Percentiles rank a stretch among this genome's conserved stretches.
These are phyloP conservation scores for Thielaviopsis punctulata DNA, from an alignment of 2,329 filamentous ascomycete species.

Conservation along the genomic window DNA sequence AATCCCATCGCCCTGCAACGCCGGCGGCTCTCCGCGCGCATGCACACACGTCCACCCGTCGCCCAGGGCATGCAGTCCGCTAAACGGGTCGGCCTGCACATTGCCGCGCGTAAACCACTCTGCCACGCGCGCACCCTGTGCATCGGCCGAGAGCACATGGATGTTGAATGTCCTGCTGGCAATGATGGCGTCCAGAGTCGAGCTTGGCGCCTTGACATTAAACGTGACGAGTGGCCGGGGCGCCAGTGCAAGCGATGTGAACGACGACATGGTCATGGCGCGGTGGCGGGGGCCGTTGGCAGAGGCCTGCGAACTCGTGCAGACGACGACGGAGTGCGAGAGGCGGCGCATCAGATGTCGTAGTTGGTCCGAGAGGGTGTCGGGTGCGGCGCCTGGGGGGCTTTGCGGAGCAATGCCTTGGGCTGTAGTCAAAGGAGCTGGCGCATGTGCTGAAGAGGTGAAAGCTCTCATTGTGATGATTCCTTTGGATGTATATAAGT, in stretches of 20 bases:
- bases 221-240: conserved; percentile 32
- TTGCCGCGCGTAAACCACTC: conserved; percentile 36
- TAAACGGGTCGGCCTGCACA: conserved; percentile 22
- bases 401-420: background rate
- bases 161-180: conserved; percentile 32
- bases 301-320: conserved; percentile 26
- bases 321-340: conserved; percentile 37
- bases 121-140: conserved; percentile 30
- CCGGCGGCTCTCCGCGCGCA: conserved; percentile 19
- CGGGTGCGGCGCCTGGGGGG: background rate
- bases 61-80: conserved; percentile 18
- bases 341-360: conserved; percentile 37
- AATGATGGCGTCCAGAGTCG: conserved; percentile 34
- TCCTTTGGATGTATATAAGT: too few species aligned
- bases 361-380: conserved; percentile 26
- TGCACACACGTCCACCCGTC: conserved; percentile 8
- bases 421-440: background rate
- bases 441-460: background rate
- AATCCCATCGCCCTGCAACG: conserved; percentile 34
- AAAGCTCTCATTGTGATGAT: too few species aligned
- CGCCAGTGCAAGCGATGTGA: conserved; percentile 36
- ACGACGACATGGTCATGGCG: conserved; percentile 43
- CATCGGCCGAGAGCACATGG: conserved; percentile 33
- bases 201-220: conserved; percentile 38
- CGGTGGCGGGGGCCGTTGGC: conserved; percentile 18